phyloP scores from a whole-genome alignment of 2,329 filamentous ascomycete genomes.

The Microsporum audouinii region DNA sequence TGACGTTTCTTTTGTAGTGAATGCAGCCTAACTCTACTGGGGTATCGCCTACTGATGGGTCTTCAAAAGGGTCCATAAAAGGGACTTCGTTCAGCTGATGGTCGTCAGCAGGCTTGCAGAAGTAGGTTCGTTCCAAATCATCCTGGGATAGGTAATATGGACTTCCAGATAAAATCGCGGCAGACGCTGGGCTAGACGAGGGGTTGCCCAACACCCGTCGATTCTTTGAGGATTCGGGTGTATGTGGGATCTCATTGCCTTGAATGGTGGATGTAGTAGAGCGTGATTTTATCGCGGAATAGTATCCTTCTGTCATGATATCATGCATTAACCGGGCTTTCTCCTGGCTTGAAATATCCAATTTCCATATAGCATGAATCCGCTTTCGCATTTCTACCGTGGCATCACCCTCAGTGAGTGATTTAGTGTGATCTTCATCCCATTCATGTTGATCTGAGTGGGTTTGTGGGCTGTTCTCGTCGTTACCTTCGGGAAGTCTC shows the following conservation, averaged over 20 bases:
- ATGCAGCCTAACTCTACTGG: constrained; percentile 62
- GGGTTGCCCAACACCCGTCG: constrained; percentile 21
- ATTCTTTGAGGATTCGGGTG: constrained; percentile 24
- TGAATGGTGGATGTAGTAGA: background rate
- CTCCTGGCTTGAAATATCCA: constrained; percentile 46
- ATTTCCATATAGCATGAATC: constrained; percentile 57
- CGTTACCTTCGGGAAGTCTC: background rate
- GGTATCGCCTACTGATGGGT: constrained; percentile 16
- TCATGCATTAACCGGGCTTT: constrained; percentile 64
- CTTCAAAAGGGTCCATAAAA: constrained; percentile 1
- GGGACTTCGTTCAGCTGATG: background rate
- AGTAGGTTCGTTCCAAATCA: constrained; percentile 58
- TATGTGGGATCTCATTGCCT: constrained; percentile 20
- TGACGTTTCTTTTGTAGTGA: constrained; percentile 93
- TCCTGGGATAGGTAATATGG: constrained; percentile 36
- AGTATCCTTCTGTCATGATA: constrained; percentile 58
- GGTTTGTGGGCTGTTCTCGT: background rate
- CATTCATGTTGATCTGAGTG: background rate
- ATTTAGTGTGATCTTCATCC: background rate
- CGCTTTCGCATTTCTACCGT: constrained; percentile 56
- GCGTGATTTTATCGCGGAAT: constrained; percentile 30
- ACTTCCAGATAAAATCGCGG: constrained; percentile 20
- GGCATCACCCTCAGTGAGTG: constrained; percentile 65
- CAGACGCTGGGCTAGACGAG: constrained; percentile 18
- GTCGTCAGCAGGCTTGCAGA: constrained; percentile 30